Percentiles rank a stretch among this genome's conserved stretches.
phyloP scores from a whole-genome alignment of 768 basidiomycete species.

The Leccinum subtestaceum region DNA sequence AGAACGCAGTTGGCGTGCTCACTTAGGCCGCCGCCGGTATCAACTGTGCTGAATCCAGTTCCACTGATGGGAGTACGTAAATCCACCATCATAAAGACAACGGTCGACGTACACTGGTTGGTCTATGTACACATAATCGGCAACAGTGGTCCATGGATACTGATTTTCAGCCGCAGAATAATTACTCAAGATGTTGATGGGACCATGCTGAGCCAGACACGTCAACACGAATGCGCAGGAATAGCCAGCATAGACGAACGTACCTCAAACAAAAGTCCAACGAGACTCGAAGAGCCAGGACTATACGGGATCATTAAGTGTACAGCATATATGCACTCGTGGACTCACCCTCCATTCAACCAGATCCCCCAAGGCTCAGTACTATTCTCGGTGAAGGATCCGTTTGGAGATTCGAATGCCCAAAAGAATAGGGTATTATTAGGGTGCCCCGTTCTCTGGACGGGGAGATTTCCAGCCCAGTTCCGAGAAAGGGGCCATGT shows the following conservation, averaged over 20 bases:
- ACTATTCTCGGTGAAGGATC: conserved; percentile 47
- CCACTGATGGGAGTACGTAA: conserved; percentile 39
- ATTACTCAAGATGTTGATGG: conserved; percentile 52
- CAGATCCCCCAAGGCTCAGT: conserved; percentile 67
- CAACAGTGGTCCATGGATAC: conserved; percentile 54
- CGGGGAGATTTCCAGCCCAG: conserved; percentile 63
- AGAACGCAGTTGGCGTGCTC: conserved; percentile 8
- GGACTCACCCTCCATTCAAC: conserved; percentile 64
- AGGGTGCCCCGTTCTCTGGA: conserved; percentile 55
- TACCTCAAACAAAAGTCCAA: conserved; percentile 61
- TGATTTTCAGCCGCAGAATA: conserved; percentile 47
- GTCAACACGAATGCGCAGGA: background rate
- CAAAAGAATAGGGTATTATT: conserved; percentile 67
- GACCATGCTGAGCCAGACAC: conserved; percentile 51
- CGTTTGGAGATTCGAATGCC: conserved; percentile 54
- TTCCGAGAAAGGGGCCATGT: conserved; percentile 50
- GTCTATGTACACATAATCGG: conserved; percentile 64
- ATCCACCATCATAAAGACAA: background rate
- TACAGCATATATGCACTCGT: background rate
- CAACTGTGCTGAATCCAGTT: conserved; percentile 62
- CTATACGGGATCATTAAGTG: conserved; percentile 25
- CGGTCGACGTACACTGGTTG: conserved; percentile 50
- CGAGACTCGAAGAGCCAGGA: conserved; percentile 66
- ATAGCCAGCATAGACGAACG: conserved; percentile 8
- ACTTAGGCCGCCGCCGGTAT: conserved; percentile 52